Evolutionary conservation across 306 rosid genomes (phyloP).

Genomic region (Cucumis sativus): Cucumber_9930_V3 NC_026657.2:29756001-29756500

Average conservation of each 20-base stretch:
- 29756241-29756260: neutral
- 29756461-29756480: neutral
- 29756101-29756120: neutral
- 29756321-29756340: neutral
- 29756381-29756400: neutral
- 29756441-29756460: neutral
- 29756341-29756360: neutral
- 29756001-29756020: constrained; percentile 78
- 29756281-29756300: neutral
- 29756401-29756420: neutral
- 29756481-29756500: neutral
- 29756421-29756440: neutral
- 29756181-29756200: constrained; percentile 1
- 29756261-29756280: neutral
- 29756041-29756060: neutral
- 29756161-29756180: constrained; percentile 5
- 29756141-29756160: neutral
- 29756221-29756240: neutral
- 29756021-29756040: constrained; percentile 67
- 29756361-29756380: neutral
- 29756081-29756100: constrained; percentile 2
- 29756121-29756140: constrained; percentile 5
- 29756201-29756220: neutral
- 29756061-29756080: constrained; percentile 3
- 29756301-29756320: neutral